Evolutionary conservation across 1,139 yeast species (phyloP).

Genomic region (Scheffersomyces insectosa): DNA sequence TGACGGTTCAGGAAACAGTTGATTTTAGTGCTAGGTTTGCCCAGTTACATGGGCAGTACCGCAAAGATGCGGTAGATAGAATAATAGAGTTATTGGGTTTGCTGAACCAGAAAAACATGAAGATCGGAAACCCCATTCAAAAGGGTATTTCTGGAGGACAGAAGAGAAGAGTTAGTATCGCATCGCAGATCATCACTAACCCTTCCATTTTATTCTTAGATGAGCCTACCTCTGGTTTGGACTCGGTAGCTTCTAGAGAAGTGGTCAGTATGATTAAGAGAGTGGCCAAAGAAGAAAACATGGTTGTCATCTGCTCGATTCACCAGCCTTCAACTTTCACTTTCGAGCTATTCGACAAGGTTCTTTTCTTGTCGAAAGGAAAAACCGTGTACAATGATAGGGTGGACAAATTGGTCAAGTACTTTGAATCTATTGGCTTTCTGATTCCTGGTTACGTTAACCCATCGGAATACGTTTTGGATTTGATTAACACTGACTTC

Average conservation of each 20-base stretch:
- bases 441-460: slow-evolving; percentile 19
- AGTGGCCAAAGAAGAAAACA: slow-evolving; percentile 24
- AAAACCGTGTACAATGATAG: slow-evolving; percentile 17
- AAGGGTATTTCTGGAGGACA: slow-evolving; percentile 27
- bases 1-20: slow-evolving; percentile 25
- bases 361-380: slow-evolving; percentile 29
- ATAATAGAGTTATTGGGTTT: slow-evolving; percentile 21
- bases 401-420: slow-evolving; percentile 15
- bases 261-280: slow-evolving; percentile 23
- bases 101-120: slow-evolving; percentile 14
- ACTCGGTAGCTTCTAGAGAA: slow-evolving; percentile 24
- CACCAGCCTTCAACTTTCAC: slow-evolving; percentile 40
- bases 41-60: slow-evolving; percentile 10
- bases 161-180: slow-evolving; percentile 27
- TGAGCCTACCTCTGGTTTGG: slow-evolving; percentile 20
- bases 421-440: slow-evolving; percentile 19
- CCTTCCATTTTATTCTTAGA: slow-evolving; percentile 24
- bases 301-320: slow-evolving; percentile 34
- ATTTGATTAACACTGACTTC: slow-evolving; percentile 35
- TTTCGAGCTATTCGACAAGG: slow-evolving; percentile 31
- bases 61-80: slow-evolving; percentile 18
- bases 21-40: slow-evolving; percentile 22
- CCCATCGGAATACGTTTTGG: slow-evolving; percentile 35
- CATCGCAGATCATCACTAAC: slow-evolving; percentile 24
- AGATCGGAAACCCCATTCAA: slow-evolving; percentile 23